Base-by-base conservation (phyloP, 1,139 yeast genomes). In the Protomyces inundatus region DNA sequence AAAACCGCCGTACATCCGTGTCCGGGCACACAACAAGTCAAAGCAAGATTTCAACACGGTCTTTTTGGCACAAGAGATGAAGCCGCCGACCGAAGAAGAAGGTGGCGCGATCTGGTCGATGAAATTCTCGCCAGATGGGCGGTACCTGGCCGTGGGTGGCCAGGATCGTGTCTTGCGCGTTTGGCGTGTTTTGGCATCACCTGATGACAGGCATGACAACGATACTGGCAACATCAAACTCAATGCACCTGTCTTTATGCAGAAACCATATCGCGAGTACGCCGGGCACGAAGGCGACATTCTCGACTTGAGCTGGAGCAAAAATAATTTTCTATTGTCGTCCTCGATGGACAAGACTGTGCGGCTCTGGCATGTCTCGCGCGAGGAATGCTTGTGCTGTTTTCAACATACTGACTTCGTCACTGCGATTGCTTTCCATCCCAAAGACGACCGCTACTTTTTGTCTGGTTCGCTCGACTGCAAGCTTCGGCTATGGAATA, bases 291-390 rank as follows among this genome's bases (percentile, higher is more conserved):
- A 82, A 0, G 82, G 82, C 57, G 87, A 89, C 67, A 80, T 91
- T 34, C 75, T 90, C 42, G 84, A 88, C 9, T 73, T 91, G 52
- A 89, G 89, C 70, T 91, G 98, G 98, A 87, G 95, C 65, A 87
- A 87, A 69, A 90, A 90, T 75, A 87, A 86, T 71, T 91, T 91
- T 68, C 74, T 91, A 39, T 73, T 90, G 0, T 81, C 95, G 0
- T 87, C 95, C 2, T 87, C 96, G 6, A 88, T 88, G 88, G 98
- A 91, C 75, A 82, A 84, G 68, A 86, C 95, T 0, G 96, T 85
- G 0, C 82, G 83, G 67, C 76, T 91, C 56, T 91, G 97, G 97
- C 96, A 91, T 73, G 81, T 87, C 10, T 89, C 88, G 54, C 78
- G 91, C 57, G 76, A 76, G 1, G 80, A 79, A 16, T 84, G 90